Evolutionary conservation across 2,329 filamentous ascomycete genomes (phyloP), one percentile per base, ranked within the genome.

Genomic region (Fusarium nelsonii): DNA sequence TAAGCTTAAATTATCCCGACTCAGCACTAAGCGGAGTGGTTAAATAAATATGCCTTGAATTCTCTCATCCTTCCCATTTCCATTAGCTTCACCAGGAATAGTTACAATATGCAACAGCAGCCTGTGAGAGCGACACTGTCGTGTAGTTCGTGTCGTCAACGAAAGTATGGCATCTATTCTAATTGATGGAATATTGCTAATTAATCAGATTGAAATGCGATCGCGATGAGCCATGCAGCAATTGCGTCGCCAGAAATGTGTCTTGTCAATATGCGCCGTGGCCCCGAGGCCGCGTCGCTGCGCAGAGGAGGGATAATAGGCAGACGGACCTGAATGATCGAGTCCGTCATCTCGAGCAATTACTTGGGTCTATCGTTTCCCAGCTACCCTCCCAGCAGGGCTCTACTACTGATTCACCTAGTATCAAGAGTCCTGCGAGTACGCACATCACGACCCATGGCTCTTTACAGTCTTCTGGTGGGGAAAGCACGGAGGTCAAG

Each of bases 151-250:
- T 64, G 61, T 46, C 59, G 61, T 28, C 61, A 64, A 28, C 39
- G 61, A 33, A 64, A 64, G 61, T 64, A 41, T 3, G 60, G 20
- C 14, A 9, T 11, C 6, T 18, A 10, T 10, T 11, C 14, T 40
- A 9, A 15, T 40, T 16, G 12, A 33, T 1, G 1, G 18, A 44
- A 45, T 14, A 20, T 37, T 23, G 34, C 61, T 64, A 20, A 64
- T 36, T 4, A 36, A 8, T 0, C 12, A 63, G 63, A 8, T 20
- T 72, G 2, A 72, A 70, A 60, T 72, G 69, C 40, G 59, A 72
- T 33, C 69, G 69, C 4, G 61, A 68, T 32, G 69, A 72, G 26
- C 69, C 66, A 2, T 72, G 66, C 10, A 68, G 66, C 30, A 72
- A 72, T 32, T 70, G 69, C 2, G 43, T 72, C 3, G 34, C 69